Percentiles rank a stretch among this genome's conserved stretches.
phyloP scores from a whole-genome alignment of 2,329 filamentous ascomycete genomes.

The Colletotrichum lindemuthianum region DNA sequence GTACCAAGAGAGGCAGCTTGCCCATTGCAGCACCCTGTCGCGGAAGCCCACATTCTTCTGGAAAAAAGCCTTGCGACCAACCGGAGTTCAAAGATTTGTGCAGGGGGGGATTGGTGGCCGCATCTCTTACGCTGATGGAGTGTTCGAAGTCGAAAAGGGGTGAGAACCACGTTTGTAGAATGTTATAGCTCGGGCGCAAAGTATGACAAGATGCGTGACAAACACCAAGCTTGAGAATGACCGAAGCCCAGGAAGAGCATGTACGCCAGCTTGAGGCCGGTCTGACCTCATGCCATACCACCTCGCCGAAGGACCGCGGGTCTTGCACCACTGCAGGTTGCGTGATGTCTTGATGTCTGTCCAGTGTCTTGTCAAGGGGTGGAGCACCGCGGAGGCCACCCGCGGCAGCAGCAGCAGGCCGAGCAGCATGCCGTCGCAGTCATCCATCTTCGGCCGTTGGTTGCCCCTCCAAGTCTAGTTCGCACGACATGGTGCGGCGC shows the following conservation, averaged over 20 bases:
- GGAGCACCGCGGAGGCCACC: slow-evolving; percentile 15
- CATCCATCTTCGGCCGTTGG: not conserved
- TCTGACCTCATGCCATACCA: not conserved
- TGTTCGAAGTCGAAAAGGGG: slow-evolving; percentile 26
- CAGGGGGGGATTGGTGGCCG: slow-evolving; percentile 3
- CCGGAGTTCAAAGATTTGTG: slow-evolving; percentile 3
- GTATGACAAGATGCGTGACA: slow-evolving; percentile 31
- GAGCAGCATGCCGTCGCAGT: not conserved
- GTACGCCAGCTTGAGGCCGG: not conserved
- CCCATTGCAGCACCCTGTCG: not conserved
- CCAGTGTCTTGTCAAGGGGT: slow-evolving; percentile 3
- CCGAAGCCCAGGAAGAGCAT: not conserved
- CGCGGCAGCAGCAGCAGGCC: slow-evolving; percentile 18
- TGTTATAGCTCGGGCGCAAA: slow-evolving; percentile 5
- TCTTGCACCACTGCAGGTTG: slow-evolving; percentile 29
- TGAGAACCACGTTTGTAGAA: slow-evolving; percentile 2
- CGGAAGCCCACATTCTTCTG: slow-evolving; percentile 30
- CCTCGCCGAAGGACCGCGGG: slow-evolving; percentile 16
- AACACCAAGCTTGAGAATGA: slow-evolving; percentile 4
- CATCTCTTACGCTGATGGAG: slow-evolving; percentile 9
- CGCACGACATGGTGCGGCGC: slow-evolving; percentile 10
- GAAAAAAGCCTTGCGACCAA: slow-evolving; percentile 26
- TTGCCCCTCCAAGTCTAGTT: slow-evolving; percentile 11
- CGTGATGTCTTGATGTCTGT: slow-evolving; percentile 17
- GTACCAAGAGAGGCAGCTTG: too few relatives aligned